Evolutionary conservation across 306 rosid genomes (phyloP).

Genomic region (Sesbania bispinosa): DNA sequence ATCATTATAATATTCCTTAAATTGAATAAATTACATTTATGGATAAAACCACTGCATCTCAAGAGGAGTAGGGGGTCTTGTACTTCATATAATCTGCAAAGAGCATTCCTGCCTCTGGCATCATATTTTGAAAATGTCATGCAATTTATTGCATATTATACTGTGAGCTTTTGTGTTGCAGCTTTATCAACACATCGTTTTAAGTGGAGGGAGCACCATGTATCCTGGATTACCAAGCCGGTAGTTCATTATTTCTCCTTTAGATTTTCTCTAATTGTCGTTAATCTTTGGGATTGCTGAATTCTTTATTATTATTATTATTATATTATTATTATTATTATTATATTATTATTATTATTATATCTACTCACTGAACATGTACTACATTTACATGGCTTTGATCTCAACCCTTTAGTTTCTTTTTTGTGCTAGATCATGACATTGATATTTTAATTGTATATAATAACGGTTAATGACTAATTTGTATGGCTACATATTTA

Average conservation of each 20-base stretch:
- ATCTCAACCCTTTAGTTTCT: constrained; percentile 7
- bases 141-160: constrained; percentile 20
- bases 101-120: neutral
- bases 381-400: constrained; percentile 1
- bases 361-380: constrained; percentile 3
- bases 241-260: constrained; percentile 48
- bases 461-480: neutral
- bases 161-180: constrained; percentile 42
- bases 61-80: constrained; percentile 1
- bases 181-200: constrained; percentile 98
- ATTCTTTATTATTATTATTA: neutral
- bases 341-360: constrained; percentile 4
- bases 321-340: no score
- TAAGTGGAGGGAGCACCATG: constrained; percentile 99
- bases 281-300: constrained; percentile 7
- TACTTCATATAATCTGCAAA: neutral
- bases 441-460: constrained; percentile 4
- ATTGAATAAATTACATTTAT: constrained; percentile 25
- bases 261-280: constrained; percentile 22
- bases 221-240: constrained; percentile 99
- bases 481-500: constrained; percentile 8
- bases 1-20: constrained; percentile 4
- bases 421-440: constrained; percentile 16
- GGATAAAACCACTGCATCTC: constrained; percentile 7
- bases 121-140: constrained; percentile 18